A percentile compares a stretch with the other conserved stretches of the same genome.
Conservation (phyloP, 352 stramenopile species). For the Phytophthora cactorum region DNA sequence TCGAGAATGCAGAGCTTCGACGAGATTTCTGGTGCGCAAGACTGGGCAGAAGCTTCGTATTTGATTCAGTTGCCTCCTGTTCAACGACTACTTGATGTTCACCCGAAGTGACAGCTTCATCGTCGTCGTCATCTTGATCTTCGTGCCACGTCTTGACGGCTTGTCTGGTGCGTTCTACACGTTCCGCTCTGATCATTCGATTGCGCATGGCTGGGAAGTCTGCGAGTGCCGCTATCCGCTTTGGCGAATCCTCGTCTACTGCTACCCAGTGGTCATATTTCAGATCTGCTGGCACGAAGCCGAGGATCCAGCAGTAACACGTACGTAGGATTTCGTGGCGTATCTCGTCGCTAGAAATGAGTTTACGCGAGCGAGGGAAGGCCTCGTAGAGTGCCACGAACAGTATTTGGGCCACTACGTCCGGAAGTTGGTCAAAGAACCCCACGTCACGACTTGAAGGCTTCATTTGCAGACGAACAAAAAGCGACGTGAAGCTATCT, state of each 20-base stretch:
- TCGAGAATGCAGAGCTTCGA: constrained; percentile 31
- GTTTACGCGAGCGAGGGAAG: constrained; percentile 69
- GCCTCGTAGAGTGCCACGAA: constrained; percentile 76
- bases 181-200: constrained; percentile 66
- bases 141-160: constrained; percentile 59
- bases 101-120: neutral
- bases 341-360: constrained; percentile 41
- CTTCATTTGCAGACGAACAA: constrained; percentile 68
- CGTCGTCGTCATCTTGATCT: constrained; percentile 27
- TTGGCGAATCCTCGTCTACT: constrained; percentile 61
- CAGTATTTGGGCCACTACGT: constrained; percentile 65
- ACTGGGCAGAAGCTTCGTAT: constrained; percentile 11
- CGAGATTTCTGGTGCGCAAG: constrained; percentile 14
- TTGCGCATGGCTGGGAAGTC: constrained; percentile 78
- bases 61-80: constrained; percentile 8
- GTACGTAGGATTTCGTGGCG: constrained; percentile 52
- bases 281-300: constrained; percentile 59
- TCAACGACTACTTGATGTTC: constrained; percentile 4
- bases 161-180: constrained; percentile 64
- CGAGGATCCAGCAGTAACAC: constrained; percentile 70
- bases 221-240: constrained; percentile 58
- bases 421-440: constrained; percentile 64
- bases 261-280: constrained; percentile 60
- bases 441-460: constrained; percentile 49
- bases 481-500: constrained; percentile 71